A percentile compares a stretch with the other conserved stretches of the same genome.
phyloP scores from a whole-genome alignment of 495 filamentous ascomycete species.

The Melanomma pulvis-pyrius region DNA sequence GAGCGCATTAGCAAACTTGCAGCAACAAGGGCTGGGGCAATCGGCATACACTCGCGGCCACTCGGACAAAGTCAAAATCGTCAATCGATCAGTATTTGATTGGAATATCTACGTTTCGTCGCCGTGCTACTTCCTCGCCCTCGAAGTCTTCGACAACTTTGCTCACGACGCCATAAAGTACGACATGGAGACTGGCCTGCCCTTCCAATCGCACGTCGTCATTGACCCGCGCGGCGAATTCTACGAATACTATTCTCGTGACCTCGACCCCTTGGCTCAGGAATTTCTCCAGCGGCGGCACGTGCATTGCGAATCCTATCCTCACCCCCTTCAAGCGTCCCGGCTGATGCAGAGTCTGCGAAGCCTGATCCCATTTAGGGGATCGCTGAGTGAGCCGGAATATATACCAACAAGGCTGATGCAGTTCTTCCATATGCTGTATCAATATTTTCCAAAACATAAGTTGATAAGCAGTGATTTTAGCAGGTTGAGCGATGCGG shows the following conservation, averaged over 20 bases:
- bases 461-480: conserved; percentile 91
- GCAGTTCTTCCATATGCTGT: conserved; percentile 92
- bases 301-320: conserved; percentile 59
- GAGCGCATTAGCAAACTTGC: conserved; percentile 72
- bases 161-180: conserved; percentile 92
- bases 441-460: conserved; percentile 83
- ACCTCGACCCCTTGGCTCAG: conserved; percentile 78
- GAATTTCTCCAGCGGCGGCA: conserved; percentile 81
- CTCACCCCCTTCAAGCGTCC: conserved; percentile 58
- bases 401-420: conserved; percentile 93
- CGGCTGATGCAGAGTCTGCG: conserved; percentile 60
- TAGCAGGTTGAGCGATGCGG: conserved; percentile 76
- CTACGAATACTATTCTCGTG: conserved; percentile 82
- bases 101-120: conserved; percentile 83
- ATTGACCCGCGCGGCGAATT: conserved; percentile 88
- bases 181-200: conserved; percentile 69
- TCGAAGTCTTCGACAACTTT: conserved; percentile 99
- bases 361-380: conserved; percentile 65
- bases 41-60: conserved; percentile 72
- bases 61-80: conserved; percentile 82
- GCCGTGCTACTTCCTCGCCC: conserved; percentile 96
- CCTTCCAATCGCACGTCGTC: conserved; percentile 83
- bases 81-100: conserved; percentile 92
- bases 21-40: conserved; percentile 67
- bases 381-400: conserved; percentile 77